Conservation (phyloP, 1,284 basidiomycete genomes). For the Rhodotorula sp. region DNA sequence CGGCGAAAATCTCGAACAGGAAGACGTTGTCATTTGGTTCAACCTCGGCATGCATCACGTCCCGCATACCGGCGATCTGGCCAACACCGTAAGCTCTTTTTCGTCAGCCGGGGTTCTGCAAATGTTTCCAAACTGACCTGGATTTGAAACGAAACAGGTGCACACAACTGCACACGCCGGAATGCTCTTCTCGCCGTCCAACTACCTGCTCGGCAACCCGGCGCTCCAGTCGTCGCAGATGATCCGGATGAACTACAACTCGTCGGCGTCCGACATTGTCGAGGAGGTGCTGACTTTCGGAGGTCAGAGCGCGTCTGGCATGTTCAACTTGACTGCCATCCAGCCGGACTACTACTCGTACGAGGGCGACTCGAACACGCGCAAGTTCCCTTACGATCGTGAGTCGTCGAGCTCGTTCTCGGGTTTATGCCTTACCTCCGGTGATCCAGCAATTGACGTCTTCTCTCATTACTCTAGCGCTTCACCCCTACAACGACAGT, state of each 20-base stretch:
- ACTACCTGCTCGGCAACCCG: slow-evolving; percentile 44
- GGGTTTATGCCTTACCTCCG: neutral
- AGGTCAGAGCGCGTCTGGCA: slow-evolving; percentile 30
- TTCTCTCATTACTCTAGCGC: neutral
- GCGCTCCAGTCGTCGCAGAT: slow-evolving; percentile 42
- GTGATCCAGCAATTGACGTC: neutral
- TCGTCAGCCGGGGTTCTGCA: neutral
- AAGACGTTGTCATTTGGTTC: slow-evolving; percentile 39
- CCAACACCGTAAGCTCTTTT: slow-evolving; percentile 36
- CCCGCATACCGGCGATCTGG: slow-evolving; percentile 35
- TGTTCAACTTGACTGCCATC: slow-evolving; percentile 35
- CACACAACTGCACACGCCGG: slow-evolving; percentile 42
- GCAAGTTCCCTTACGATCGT: slow-evolving; percentile 47
- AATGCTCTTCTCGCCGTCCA: slow-evolving; percentile 46
- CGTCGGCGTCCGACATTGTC: slow-evolving; percentile 20
- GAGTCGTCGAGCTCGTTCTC: neutral
- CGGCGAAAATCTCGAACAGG: slow-evolving; percentile 48
- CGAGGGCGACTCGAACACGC: slow-evolving; percentile 40
- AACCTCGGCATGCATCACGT: slow-evolving; percentile 42
- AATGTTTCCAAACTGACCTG: no score
- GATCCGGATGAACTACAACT: slow-evolving; percentile 45
- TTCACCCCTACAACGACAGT: slow-evolving; percentile 5
- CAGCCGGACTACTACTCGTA: slow-evolving; percentile 19
- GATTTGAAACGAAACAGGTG: neutral
- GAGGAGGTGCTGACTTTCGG: slow-evolving; percentile 44